Conservation (phyloP, 192 early-diverging fungal species). For the Dissophora globulifera region DNA sequence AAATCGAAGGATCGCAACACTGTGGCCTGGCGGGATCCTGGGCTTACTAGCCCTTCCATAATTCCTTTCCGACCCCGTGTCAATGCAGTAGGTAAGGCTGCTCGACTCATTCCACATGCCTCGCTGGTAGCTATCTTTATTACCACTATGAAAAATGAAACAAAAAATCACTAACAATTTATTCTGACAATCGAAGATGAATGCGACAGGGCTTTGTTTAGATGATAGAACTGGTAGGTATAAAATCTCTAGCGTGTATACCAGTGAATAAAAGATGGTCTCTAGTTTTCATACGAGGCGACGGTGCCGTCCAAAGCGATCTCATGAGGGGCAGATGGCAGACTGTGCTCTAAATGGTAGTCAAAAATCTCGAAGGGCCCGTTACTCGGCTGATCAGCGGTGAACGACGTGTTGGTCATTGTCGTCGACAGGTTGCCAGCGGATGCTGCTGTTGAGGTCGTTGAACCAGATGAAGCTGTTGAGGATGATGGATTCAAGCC, state of each 20-base stretch:
- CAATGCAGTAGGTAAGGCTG: conserved; percentile 46
- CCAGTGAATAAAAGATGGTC: conserved; percentile 1
- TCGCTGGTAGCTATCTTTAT: conserved; percentile 35
- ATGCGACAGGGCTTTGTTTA: too few relatives aligned
- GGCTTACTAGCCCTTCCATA: conserved; percentile 2
- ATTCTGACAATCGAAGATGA: too few relatives aligned
- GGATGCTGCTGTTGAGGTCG: neutral
- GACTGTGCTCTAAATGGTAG: conserved; percentile 11
- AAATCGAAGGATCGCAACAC: conserved; percentile 45
- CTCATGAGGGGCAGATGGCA: conserved; percentile 13
- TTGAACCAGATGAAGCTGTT: neutral
- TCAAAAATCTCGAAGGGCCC: conserved; percentile 40
- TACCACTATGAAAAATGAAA: neutral
- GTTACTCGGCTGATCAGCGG: conserved; percentile 20
- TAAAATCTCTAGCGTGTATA: conserved; percentile 15
- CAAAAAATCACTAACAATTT: conserved; percentile 1
- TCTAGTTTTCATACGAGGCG: conserved; percentile 37
- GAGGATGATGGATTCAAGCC: too few relatives aligned
- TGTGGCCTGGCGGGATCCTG: conserved; percentile 45
- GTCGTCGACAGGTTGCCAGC: conserved; percentile 15
- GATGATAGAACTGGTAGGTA: neutral
- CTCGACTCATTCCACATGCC: conserved; percentile 36
- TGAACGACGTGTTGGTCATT: conserved; percentile 27
- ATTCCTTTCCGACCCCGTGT: conserved; percentile 27
- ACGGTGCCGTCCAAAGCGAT: conserved; percentile 33